Percentiles rank a stretch among this genome's conserved stretches.
Conservation (phyloP, 352 stramenopile species). For the Phytophthora cryptogea region DNA sequence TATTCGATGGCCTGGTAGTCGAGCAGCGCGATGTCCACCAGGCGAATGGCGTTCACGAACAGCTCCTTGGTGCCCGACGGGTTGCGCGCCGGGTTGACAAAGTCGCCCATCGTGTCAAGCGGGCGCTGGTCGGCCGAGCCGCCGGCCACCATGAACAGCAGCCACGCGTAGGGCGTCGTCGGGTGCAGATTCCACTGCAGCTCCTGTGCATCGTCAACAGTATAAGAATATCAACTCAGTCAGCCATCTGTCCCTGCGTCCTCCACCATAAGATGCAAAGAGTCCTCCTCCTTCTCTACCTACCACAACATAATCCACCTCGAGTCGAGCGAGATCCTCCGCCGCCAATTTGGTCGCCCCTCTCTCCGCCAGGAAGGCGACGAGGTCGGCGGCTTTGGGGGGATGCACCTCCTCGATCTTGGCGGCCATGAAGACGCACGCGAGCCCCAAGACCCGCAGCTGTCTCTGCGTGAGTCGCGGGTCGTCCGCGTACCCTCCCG, state of each 20-base stretch:
- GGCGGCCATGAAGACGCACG: constrained; percentile 81
- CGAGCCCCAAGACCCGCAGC: constrained; percentile 59
- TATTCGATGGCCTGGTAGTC: constrained; percentile 82
- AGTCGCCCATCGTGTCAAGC: constrained; percentile 75
- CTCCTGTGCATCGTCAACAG: constrained; percentile 45
- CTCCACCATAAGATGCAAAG: too few species aligned
- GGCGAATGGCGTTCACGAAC: constrained; percentile 65
- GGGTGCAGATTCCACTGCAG: constrained; percentile 85
- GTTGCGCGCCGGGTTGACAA: constrained; percentile 64
- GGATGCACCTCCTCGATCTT: constrained; percentile 87
- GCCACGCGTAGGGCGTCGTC: constrained; percentile 73
- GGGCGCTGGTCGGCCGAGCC: constrained; percentile 65
- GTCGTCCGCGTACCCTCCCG: constrained; percentile 50
- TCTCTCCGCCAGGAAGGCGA: constrained; percentile 57
- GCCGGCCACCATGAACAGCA: constrained; percentile 76
- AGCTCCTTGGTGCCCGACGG: constrained; percentile 74
- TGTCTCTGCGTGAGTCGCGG: constrained; percentile 53
- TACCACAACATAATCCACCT: constrained; percentile 70
- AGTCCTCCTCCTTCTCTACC: constrained; percentile 8
- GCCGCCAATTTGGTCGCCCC: constrained; percentile 44
- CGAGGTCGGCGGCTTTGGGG: constrained; percentile 73
- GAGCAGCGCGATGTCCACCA: constrained; percentile 77
- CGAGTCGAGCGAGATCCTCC: constrained; percentile 63
- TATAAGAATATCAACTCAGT: constrained; percentile 16
- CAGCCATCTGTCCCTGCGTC: constrained; percentile 15